Conservation (phyloP, 768 basidiomycete genomes). For the Ramaria sp. region DNA sequence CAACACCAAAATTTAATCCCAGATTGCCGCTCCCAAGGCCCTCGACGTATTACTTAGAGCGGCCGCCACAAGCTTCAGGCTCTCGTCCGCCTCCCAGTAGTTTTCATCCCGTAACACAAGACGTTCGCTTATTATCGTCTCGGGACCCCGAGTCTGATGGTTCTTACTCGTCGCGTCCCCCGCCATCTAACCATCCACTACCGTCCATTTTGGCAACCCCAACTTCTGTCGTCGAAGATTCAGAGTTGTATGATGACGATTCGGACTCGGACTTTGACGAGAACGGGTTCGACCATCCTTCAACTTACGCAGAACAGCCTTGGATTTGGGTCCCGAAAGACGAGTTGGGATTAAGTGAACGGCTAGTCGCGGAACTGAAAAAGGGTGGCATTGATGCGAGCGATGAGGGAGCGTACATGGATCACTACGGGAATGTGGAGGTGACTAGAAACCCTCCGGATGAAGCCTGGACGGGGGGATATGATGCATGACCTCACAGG, state of each 20-base stretch:
- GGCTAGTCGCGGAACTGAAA: conserved; percentile 19
- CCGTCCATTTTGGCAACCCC: not conserved
- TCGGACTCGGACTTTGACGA: conserved; percentile 17
- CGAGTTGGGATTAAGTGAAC: conserved; percentile 27
- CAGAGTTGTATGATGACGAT: conserved; percentile 11
- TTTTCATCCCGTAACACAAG: not conserved
- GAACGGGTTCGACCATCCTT: conserved; percentile 36
- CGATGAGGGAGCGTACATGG: conserved; percentile 25
- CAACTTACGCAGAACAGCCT: conserved; percentile 29
- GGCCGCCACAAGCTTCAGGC: not conserved
- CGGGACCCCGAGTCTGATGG: not conserved
- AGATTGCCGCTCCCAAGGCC: not conserved
- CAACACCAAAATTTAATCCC: not conserved
- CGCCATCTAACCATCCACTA: not conserved
- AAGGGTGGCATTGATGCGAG: conserved; percentile 23
- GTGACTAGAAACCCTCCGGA: conserved; percentile 22
- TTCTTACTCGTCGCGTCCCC: not conserved
- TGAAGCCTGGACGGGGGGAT: conserved; percentile 10
- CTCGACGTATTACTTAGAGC: not conserved
- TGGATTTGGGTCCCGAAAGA: conserved; percentile 38
- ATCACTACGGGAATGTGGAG: conserved; percentile 23
- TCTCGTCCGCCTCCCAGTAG: not conserved
- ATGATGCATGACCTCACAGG: not conserved
- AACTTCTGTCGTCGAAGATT: not conserved
- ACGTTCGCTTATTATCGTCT: too few relatives aligned